A percentile compares a stretch with the other conserved stretches of the same genome.
Evolutionary conservation across 2,329 filamentous ascomycete species (phyloP).

Genomic region (Xylaria sp.): DNA sequence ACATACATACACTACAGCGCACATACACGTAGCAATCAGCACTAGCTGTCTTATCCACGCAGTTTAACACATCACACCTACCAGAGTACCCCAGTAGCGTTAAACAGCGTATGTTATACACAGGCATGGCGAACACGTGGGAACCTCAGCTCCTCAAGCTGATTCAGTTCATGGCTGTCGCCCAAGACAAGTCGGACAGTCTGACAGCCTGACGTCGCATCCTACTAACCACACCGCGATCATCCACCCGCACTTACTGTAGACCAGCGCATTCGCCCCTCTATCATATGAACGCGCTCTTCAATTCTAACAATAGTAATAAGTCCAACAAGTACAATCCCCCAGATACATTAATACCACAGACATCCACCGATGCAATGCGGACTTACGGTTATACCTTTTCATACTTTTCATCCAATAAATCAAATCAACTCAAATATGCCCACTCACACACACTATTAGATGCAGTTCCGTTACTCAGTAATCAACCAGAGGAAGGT

Average conservation of each 20-base stretch:
- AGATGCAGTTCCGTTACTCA: too few species aligned
- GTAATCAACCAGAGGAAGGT: background rate
- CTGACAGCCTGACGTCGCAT: background rate
- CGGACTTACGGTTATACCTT: background rate
- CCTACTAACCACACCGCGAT: background rate
- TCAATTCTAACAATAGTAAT: too few species aligned
- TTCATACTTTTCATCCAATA: too few species aligned
- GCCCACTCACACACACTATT: too few species aligned
- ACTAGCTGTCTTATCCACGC: background rate
- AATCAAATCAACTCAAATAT: background rate
- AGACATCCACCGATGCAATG: background rate
- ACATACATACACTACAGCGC: background rate
- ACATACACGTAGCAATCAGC: background rate
- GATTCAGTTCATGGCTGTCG: background rate
- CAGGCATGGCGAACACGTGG: conserved; percentile 5
- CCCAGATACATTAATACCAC: too few species aligned
- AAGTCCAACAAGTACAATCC: too few species aligned
- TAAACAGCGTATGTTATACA: background rate
- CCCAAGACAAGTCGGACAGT: background rate
- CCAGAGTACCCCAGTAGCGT: background rate
- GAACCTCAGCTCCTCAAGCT: background rate
- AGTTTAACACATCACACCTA: background rate
- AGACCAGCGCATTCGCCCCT: too few species aligned
- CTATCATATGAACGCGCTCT: too few species aligned
- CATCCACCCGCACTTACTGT: background rate